Evolutionary conservation across 2,329 filamentous ascomycete genomes (phyloP).

Genomic region (Clonostachys solani): DNA sequence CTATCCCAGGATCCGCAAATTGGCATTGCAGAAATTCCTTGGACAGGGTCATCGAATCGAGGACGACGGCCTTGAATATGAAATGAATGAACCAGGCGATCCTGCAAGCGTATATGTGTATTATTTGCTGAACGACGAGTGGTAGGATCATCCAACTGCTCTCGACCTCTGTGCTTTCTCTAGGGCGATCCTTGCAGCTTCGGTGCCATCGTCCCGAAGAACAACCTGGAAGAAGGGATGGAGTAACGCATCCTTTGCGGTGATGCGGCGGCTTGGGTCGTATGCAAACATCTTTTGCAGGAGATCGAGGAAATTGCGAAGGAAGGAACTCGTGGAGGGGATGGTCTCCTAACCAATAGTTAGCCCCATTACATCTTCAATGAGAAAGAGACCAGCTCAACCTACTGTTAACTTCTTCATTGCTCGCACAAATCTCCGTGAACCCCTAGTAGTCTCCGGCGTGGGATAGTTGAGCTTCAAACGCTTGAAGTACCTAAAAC

Average conservation of each 20-base stretch:
- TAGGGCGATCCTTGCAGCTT: conserved; percentile 59
- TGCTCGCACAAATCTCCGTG: conserved; percentile 62
- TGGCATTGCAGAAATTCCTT: no score
- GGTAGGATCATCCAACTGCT: no score
- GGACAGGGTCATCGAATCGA: no score
- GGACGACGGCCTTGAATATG: no score
- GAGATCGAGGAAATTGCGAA: conserved; percentile 60
- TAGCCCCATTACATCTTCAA: not conserved
- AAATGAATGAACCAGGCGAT: no score
- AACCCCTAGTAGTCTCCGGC: conserved; percentile 59
- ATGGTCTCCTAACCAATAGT: conserved; percentile 53
- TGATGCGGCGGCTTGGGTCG: conserved; percentile 61
- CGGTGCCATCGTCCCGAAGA: conserved; percentile 62
- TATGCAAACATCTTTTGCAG: conserved; percentile 66
- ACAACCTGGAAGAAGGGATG: conserved; percentile 66
- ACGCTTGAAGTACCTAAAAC: conserved; percentile 61
- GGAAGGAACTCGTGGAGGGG: conserved; percentile 52
- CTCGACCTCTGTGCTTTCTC: conserved; percentile 22
- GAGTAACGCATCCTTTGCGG: conserved; percentile 60
- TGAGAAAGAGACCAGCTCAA: conserved; percentile 3
- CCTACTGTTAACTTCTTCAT: conserved; percentile 64
- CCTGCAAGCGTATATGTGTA: no score
- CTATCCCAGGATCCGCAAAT: no score
- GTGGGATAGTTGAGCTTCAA: conserved; percentile 62
- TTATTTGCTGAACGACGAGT: no score